A percentile compares a stretch with the other conserved stretches of the same genome.
phyloP scores from a whole-genome alignment of 805 yeast species.

The Yamadazyma nakazawae region DNA sequence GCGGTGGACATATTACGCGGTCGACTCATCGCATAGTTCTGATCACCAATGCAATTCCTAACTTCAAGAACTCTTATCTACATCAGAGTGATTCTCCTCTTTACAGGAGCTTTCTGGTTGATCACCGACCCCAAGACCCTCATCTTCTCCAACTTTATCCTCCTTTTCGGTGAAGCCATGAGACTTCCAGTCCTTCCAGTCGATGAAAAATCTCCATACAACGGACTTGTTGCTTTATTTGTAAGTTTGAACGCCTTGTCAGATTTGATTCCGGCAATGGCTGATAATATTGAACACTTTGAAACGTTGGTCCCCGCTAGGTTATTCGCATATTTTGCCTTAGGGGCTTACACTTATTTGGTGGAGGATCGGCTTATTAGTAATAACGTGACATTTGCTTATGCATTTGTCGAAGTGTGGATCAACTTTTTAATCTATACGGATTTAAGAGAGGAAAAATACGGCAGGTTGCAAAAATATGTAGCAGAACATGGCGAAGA shows the following conservation, averaged over 20 bases:
- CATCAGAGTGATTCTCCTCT: constrained; percentile 44
- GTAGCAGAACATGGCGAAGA: constrained; percentile 38
- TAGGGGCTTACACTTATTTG: constrained; percentile 50
- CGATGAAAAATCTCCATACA: constrained; percentile 39
- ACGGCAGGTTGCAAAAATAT: constrained; percentile 43
- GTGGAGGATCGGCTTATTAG: constrained; percentile 47
- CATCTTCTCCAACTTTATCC: constrained; percentile 42
- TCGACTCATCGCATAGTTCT: too few species aligned
- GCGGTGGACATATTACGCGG: too few species aligned
- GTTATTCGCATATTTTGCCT: constrained; percentile 44
- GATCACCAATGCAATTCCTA: constrained; percentile 44
- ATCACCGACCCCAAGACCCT: constrained; percentile 47
- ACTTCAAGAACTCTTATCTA: constrained; percentile 49
- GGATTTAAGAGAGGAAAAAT: constrained; percentile 62
- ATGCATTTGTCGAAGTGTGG: constrained; percentile 67
- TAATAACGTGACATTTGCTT: constrained; percentile 60
- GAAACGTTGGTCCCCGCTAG: constrained; percentile 61
- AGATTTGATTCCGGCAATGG: constrained; percentile 60
- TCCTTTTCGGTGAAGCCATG: constrained; percentile 62
- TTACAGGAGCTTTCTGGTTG: constrained; percentile 43
- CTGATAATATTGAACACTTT: constrained; percentile 48
- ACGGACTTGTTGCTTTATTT: constrained; percentile 49
- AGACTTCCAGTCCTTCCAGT: constrained; percentile 34
- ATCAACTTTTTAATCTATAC: constrained; percentile 59
- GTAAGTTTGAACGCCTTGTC: constrained; percentile 42